A percentile compares a stretch with the other conserved stretches of the same genome.
These are phyloP conservation scores for Coemansia aciculifera DNA, from an alignment of 192 early-diverging fungal genomes.

Conservation along the genomic window DNA sequence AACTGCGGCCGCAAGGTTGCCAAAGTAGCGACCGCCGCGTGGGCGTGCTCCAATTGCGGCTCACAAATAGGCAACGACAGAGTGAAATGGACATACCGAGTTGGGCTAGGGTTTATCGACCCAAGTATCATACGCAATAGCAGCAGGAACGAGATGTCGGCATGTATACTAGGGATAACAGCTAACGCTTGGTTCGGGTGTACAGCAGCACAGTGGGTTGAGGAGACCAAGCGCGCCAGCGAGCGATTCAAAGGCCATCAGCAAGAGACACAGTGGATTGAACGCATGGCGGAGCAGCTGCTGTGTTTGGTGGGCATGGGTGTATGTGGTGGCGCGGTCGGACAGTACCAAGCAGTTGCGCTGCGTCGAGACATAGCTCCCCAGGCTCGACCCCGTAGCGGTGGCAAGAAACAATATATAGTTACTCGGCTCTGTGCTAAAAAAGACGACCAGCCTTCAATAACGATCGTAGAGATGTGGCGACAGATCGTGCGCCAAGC, in stretches of 20 bases:
- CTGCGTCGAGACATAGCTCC: not conserved
- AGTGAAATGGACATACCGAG: slow-evolving; percentile 35
- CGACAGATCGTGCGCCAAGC: not conserved
- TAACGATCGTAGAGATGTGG: slow-evolving; percentile 8
- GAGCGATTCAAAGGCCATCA: slow-evolving; percentile 1
- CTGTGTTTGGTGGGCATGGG: slow-evolving; percentile 2
- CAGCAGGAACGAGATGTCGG: not conserved
- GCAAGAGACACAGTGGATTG: slow-evolving; percentile 4
- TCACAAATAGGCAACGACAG: not conserved
- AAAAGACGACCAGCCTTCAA: not conserved
- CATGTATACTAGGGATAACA: slow-evolving; percentile 16
- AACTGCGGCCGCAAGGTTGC: slow-evolving; percentile 17
- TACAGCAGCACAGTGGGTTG: slow-evolving; percentile 32
- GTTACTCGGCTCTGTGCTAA: not conserved
- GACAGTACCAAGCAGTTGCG: not conserved
- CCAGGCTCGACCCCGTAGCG: no score
- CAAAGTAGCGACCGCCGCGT: not conserved
- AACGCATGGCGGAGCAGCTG: slow-evolving; percentile 12
- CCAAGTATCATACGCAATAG: not conserved
- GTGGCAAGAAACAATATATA: not conserved
- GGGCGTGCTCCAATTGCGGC: slow-evolving; percentile 24
- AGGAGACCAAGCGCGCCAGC: slow-evolving; percentile 9
- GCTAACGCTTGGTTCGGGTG: slow-evolving; percentile 37
- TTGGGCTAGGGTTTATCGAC: slow-evolving; percentile 4
- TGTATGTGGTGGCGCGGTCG: not conserved